Conservation (phyloP, 306 rosid species). For the Fragaria iinumae region DNA sequence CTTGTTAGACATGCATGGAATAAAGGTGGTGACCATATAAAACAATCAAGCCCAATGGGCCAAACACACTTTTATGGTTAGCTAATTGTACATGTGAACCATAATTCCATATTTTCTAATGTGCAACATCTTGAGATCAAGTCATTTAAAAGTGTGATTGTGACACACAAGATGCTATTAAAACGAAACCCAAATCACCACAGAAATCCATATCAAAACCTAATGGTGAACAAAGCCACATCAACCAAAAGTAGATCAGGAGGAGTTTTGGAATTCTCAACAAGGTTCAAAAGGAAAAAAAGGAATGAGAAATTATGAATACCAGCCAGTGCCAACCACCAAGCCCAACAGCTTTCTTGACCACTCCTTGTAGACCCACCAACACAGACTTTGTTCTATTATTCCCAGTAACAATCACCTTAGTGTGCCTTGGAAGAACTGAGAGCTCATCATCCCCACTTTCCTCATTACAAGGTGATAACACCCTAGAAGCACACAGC, state of each 20-base stretch:
- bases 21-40: background rate
- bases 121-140: background rate
- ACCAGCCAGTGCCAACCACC: constrained; percentile 93
- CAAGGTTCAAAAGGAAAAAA: background rate
- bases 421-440: constrained; percentile 73
- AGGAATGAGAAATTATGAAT: background rate
- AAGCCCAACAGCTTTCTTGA: constrained; percentile 75
- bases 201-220: background rate
- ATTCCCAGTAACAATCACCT: constrained; percentile 73
- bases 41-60: background rate
- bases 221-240: background rate
- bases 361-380: constrained; percentile 78
- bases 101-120: background rate
- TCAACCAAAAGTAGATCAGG: background rate
- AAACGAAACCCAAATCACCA: background rate
- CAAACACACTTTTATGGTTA: background rate
- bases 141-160: background rate
- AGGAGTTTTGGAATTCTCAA: background rate
- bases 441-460: constrained; percentile 72
- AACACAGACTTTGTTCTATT: constrained; percentile 69
- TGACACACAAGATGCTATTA: background rate
- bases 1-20: constrained; percentile 8
- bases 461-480: constrained; percentile 56
- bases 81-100: background rate
- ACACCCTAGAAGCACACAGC: constrained; percentile 48